Conservation (phyloP, 371 early-diverging fungal genomes). For the Dinochytrium kinnereticum region DNA sequence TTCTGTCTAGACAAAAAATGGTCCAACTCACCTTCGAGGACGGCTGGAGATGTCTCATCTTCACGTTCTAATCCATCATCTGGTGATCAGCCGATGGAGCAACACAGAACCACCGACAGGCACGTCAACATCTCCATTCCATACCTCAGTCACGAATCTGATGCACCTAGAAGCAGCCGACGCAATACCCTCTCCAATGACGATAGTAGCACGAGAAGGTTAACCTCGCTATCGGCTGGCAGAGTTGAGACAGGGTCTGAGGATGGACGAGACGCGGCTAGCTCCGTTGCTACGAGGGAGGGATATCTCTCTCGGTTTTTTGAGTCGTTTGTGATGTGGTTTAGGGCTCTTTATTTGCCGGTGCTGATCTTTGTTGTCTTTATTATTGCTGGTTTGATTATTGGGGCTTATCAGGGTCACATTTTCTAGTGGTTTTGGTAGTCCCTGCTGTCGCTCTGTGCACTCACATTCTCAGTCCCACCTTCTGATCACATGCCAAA, state of each 20-base stretch:
- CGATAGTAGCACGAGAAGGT: neutral
- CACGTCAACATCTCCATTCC: neutral
- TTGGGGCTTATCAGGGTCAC: neutral
- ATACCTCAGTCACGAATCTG: neutral
- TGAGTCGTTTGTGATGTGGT: neutral
- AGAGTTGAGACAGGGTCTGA: neutral
- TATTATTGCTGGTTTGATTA: neutral
- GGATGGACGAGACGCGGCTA: neutral
- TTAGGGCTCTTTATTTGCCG: neutral
- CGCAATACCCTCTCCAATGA: neutral
- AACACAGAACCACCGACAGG: neutral
- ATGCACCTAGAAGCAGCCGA: neutral
- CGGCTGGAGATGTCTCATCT: too few species aligned
- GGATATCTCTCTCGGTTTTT: too few species aligned
- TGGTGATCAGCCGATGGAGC: too few species aligned
- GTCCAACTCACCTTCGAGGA: neutral
- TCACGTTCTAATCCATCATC: too few species aligned
- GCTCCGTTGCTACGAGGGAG: neutral
- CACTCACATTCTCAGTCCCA: neutral
- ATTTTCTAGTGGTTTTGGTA: too few species aligned
- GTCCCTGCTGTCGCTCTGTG: neutral
- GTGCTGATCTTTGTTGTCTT: neutral
- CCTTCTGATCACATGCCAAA: neutral
- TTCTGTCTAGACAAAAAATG: conserved; percentile 15
- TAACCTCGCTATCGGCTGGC: neutral